Conservation (phyloP, 495 filamentous ascomycete species). For the Podospora fimiseda region DNA sequence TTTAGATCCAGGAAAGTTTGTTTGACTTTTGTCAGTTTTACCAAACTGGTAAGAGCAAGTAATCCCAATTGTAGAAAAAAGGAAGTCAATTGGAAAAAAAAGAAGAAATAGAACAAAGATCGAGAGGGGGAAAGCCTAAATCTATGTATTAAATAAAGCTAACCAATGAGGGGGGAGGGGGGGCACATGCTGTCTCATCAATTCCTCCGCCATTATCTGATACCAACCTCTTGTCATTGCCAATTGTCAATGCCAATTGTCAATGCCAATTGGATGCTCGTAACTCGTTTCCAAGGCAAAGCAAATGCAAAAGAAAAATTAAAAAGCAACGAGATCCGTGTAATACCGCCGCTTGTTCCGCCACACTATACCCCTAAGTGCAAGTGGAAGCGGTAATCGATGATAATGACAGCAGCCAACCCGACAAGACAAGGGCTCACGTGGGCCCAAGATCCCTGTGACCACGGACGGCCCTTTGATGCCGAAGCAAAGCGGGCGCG, state of each 20-base stretch:
- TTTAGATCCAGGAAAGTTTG: no score
- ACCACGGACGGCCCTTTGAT: background rate
- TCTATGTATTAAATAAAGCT: no score
- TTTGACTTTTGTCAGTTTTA: no score
- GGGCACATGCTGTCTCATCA: no score
- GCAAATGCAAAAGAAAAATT: background rate
- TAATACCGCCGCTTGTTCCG: background rate
- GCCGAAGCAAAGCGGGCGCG: constrained; percentile 16
- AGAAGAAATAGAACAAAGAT: background rate
- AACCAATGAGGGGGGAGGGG: no score
- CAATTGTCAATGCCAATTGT: background rate
- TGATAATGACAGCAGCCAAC: constrained; percentile 11
- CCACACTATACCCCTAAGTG: constrained; percentile 59
- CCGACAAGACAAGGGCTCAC: constrained; percentile 11
- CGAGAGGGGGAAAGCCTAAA: background rate
- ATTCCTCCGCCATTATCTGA: background rate
- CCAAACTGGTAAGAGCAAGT: no score
- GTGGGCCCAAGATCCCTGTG: constrained; percentile 13
- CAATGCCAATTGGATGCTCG: background rate
- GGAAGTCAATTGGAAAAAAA: constrained; percentile 3
- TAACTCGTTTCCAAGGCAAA: background rate
- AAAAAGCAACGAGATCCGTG: background rate
- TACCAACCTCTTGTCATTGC: background rate
- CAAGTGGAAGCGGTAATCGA: constrained; percentile 47
- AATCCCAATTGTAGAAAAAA: background rate